Percentiles rank a stretch among this genome's conserved stretches.
Evolutionary conservation across 2,329 filamentous ascomycete genomes (phyloP).

Genomic region (Pestalotiopsis sp.): DNA sequence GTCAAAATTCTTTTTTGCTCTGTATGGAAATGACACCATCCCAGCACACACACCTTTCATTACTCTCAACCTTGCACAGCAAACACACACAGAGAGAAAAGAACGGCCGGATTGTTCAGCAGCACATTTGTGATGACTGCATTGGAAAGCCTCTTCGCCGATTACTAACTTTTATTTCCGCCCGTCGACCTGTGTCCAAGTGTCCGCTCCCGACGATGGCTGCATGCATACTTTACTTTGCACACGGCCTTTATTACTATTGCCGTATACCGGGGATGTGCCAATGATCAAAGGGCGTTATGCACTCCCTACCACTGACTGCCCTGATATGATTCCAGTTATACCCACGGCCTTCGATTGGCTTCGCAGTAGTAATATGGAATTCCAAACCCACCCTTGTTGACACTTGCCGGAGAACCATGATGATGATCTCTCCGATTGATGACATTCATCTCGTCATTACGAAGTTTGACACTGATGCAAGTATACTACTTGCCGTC

Average conservation of each 20-base stretch:
- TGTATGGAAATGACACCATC: neutral
- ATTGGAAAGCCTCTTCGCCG: neutral
- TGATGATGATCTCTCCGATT: neutral
- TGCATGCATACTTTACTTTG: neutral
- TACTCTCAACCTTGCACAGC: neutral
- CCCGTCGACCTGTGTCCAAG: neutral
- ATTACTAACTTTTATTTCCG: conserved; percentile 7
- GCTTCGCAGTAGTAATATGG: conserved; percentile 4
- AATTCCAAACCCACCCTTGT: neutral
- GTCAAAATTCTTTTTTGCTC: neutral
- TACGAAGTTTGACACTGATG: neutral
- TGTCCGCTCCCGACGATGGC: neutral
- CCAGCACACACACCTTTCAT: neutral
- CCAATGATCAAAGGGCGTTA: neutral
- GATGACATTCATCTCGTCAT: neutral
- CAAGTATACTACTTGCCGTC: neutral
- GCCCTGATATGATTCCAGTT: neutral
- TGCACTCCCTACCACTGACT: neutral
- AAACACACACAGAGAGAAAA: neutral
- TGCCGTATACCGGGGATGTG: neutral
- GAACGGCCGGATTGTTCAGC: conserved; percentile 9
- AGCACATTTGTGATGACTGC: conserved; percentile 6
- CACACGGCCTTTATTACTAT: neutral
- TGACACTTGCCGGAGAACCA: neutral
- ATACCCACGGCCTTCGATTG: conserved; percentile 1